Conservation (phyloP, 768 basidiomycete genomes). For the Rhizopogon salebrosus region DNA sequence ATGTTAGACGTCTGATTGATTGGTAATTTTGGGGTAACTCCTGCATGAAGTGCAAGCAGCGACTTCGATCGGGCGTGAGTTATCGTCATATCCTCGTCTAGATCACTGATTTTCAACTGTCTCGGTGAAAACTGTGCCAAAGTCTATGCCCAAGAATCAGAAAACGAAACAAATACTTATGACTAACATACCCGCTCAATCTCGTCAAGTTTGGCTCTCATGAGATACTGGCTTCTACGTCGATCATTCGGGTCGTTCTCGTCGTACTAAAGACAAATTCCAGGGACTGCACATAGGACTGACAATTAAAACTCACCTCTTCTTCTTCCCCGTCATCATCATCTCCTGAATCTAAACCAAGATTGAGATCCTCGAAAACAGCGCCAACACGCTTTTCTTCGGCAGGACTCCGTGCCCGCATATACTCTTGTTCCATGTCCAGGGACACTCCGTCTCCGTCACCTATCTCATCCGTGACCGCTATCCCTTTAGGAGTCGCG, state of each 20-base stretch:
- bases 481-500: slow-evolving; percentile 27
- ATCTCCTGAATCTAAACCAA: slow-evolving; percentile 37
- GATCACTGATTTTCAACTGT: slow-evolving; percentile 16
- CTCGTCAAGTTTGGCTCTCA: slow-evolving; percentile 74
- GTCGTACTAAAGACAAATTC: slow-evolving; percentile 44
- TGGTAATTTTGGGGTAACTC: slow-evolving; percentile 1
- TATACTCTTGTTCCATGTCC: slow-evolving; percentile 25
- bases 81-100: slow-evolving; percentile 17
- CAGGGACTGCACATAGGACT: slow-evolving; percentile 10
- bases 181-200: slow-evolving; percentile 54
- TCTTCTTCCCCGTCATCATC: slow-evolving; percentile 41
- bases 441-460: slow-evolving; percentile 15
- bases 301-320: slow-evolving; percentile 28
- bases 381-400: slow-evolving; percentile 44
- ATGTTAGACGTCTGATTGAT: not conserved
- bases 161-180: slow-evolving; percentile 13
- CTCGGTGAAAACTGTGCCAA: slow-evolving; percentile 66
- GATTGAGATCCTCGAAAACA: slow-evolving; percentile 41
- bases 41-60: slow-evolving; percentile 2
- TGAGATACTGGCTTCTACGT: slow-evolving; percentile 66
- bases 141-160: slow-evolving; percentile 36
- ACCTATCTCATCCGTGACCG: slow-evolving; percentile 12
- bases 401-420: slow-evolving; percentile 25
- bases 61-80: slow-evolving; percentile 14
- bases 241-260: slow-evolving; percentile 69